Conservation (phyloP, 139 green algal species). For the Coelastrella sp. region DNA sequence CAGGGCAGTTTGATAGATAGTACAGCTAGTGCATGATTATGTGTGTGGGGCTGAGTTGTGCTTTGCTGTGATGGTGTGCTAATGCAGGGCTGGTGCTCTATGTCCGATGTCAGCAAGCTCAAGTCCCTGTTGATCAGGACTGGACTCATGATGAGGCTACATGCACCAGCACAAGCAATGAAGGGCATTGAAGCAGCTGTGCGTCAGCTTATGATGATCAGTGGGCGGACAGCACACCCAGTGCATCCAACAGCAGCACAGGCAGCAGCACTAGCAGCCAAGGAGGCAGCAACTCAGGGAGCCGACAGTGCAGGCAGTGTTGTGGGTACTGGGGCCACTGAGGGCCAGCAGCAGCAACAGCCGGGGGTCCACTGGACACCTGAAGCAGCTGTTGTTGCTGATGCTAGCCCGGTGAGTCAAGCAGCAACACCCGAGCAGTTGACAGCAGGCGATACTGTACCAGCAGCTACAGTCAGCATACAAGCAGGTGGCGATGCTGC, state of each 20-base stretch:
- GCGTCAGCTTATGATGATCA: conserved; percentile 3
- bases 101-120: conserved; percentile 19
- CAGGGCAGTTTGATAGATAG: too few relatives aligned
- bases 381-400: too few relatives aligned
- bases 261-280: conserved; percentile 12
- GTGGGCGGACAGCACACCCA: not conserved
- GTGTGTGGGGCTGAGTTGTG: too few relatives aligned
- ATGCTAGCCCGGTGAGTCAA: too few relatives aligned
- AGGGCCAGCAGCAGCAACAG: too few relatives aligned
- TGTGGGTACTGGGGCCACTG: too few relatives aligned
- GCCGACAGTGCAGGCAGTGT: too few relatives aligned
- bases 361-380: too few relatives aligned
- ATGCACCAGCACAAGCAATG: conserved; percentile 37
- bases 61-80: not conserved
- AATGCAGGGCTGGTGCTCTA: conserved; percentile 34
- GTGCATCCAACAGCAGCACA: conserved; percentile 5
- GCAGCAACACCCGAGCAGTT: not conserved
- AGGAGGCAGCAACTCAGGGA: not conserved
- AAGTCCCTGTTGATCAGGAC: conserved; percentile 39
- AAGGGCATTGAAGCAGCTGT: conserved; percentile 30
- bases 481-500: too few relatives aligned
- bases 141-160: conserved; percentile 36
- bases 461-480: not conserved
- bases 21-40: too few relatives aligned
- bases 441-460: not conserved